Base-by-base conservation (phyloP, 2,329 filamentous ascomycete genomes). In the Calonectria ilicicola region DNA sequence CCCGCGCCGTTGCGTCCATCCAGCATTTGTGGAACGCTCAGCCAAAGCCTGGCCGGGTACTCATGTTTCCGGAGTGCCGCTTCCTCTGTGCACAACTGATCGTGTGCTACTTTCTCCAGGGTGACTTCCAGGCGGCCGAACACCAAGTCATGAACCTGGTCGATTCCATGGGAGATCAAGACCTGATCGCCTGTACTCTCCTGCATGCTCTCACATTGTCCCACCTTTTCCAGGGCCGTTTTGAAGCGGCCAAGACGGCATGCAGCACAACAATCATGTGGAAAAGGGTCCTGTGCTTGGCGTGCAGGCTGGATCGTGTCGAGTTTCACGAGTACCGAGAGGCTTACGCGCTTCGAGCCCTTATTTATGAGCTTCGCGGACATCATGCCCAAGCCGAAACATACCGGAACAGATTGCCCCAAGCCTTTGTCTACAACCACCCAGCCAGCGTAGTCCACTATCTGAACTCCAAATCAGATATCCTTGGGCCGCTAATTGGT, bases 371-470 rank as follows among this genome's bases (percentile, higher is more conserved):
- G 7, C 73, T 76, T 35, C 73, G 72, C 10, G 78, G 77, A 26
- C 77, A 80, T 32, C 75, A 72, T 42, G 72, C 79, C 32, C 73
- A 72, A 15, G 79, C 77, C 5, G 77, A 80, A 47, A 75, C 77
- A 12, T 73, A 77, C 26, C 69, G 75, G 29, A 73, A 74, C n/a
- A 73, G 74, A 27, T 58, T 80, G 12, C 70, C 70, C 7, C 21
- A 15, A 15, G n/a, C 46, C 40, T 70, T 70, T 29, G n/a, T 26
- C 23, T 70, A 70, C 29, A 44, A 32, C 3, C 67, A 70, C 19
- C 67, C 67, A 6, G 7, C 6, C 27, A 65, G 56, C 23, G 38
- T 12, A 12, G 14, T 60, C 4, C 40, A 65, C 14, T 70, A 70
- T 27, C 38, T 70, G 19, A 62, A 70, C 17, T 65, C 60, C 29